phyloP scores from a whole-genome alignment of 768 basidiomycete genomes.

The Xerocomellus amylosporus region DNA sequence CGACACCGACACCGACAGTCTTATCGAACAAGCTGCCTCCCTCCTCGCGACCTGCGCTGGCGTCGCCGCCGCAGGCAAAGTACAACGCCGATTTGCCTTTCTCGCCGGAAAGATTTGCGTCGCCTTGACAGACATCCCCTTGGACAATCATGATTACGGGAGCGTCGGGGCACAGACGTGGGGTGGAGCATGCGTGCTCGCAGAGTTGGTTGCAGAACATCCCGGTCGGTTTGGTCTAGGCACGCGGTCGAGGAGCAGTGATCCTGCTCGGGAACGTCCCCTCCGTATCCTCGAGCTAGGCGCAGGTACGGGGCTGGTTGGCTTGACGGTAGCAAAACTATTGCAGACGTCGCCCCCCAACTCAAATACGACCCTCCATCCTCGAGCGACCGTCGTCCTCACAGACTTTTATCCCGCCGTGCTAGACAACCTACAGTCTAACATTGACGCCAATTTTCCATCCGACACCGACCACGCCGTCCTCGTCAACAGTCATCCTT shows the following conservation, averaged over 20 bases:
- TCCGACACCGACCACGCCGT: neutral
- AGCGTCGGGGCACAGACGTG: slow-evolving; percentile 87
- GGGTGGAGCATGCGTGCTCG: slow-evolving; percentile 80
- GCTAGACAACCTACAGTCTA: slow-evolving; percentile 44
- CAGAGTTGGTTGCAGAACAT: too few species aligned
- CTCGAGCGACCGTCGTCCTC: slow-evolving; percentile 33
- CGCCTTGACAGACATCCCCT: slow-evolving; percentile 61
- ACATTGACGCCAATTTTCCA: too few species aligned
- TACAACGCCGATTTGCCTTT: slow-evolving; percentile 55
- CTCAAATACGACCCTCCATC: neutral
- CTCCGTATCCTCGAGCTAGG: slow-evolving; percentile 53
- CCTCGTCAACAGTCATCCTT: slow-evolving; percentile 25
- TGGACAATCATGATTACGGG: slow-evolving; percentile 65
- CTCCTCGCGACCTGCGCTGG: slow-evolving; percentile 66
- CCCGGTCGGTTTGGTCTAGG: slow-evolving; percentile 51
- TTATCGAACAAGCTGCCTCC: slow-evolving; percentile 56
- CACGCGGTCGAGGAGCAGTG: neutral
- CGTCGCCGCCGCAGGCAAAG: slow-evolving; percentile 56
- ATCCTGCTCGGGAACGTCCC: neutral
- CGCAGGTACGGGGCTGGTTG: slow-evolving; percentile 56
- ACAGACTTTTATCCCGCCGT: slow-evolving; percentile 51
- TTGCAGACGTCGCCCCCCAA: slow-evolving; percentile 10
- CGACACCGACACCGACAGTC: slow-evolving; percentile 25
- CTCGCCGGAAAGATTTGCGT: slow-evolving; percentile 32
- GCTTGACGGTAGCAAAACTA: slow-evolving; percentile 39